Evolutionary conservation across 1,284 basidiomycete genomes (phyloP).

Genomic region (Sporisorium reilianum): DNA sequence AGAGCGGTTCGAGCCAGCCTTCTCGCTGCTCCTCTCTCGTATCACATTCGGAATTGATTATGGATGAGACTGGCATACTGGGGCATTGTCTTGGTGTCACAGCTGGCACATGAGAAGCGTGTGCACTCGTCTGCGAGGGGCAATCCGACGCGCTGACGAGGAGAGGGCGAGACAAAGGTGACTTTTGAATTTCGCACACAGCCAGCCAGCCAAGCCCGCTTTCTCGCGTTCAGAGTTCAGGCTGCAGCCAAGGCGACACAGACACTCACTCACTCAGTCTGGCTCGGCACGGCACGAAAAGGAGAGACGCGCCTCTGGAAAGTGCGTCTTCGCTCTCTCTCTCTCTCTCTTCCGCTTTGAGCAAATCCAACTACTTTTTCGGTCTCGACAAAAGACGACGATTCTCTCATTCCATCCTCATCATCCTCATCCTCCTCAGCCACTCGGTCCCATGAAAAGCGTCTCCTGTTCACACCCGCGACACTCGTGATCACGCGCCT

Average conservation of each 20-base stretch:
- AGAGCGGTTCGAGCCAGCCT: background rate
- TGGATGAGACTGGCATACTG: background rate
- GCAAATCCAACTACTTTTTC: slow-evolving; percentile 18
- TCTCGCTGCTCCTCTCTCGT: background rate
- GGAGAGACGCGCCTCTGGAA: slow-evolving; percentile 8
- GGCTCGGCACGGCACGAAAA: too few species aligned
- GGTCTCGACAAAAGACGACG: background rate
- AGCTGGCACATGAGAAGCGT: background rate
- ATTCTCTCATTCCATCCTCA: slow-evolving; percentile 2
- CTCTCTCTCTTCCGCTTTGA: slow-evolving; percentile 1
- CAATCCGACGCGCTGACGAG: background rate
- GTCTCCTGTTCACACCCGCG: background rate
- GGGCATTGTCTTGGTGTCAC: background rate
- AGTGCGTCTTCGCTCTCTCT: slow-evolving; percentile 4
- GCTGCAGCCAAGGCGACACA: background rate
- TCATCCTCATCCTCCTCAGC: background rate
- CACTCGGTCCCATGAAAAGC: background rate
- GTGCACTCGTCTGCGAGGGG: background rate
- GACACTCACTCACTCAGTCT: background rate
- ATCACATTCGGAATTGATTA: background rate
- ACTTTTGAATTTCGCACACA: background rate
- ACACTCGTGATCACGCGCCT: slow-evolving; percentile 3
- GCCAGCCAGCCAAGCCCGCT: background rate
- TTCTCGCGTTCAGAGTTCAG: background rate
- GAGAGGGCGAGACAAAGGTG: background rate